Evolutionary conservation across 2,329 filamentous ascomycete species (phyloP), one percentile per base, ranked within the genome.

Genomic region (Fusarium ramigenum): DNA sequence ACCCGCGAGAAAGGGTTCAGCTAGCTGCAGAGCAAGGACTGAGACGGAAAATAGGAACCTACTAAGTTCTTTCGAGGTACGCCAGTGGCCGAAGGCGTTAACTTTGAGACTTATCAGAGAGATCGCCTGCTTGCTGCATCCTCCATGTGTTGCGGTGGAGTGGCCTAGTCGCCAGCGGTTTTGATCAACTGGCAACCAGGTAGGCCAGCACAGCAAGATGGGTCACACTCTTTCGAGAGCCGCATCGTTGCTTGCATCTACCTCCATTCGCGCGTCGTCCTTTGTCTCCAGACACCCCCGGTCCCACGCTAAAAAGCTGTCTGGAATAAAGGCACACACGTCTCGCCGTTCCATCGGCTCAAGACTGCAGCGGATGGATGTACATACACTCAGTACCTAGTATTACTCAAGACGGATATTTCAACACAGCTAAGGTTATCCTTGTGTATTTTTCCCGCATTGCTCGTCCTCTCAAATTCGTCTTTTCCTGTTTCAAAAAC

Each of bases 171-270:
- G 87, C 86, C 78, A 87, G 85, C 86, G 85, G 83, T 84, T 88
- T 87, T 86, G 86, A 90, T 91, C 88, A 91, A 95, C 92, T 96
- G 93, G 93, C 89, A 89, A 90, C 87, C 88, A 92, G 87, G 87
- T 86, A 91, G 92, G 94, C 94, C 94, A 97, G 88, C 94, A 93
- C 94, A 97, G 95, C 93, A 93, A 86, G 85, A 90, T 89, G 88
- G 89, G 89, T 90, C 89, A 88, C 88, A 89, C 88, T 87, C 83
- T 87, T 78, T 79, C 70, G 86, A 90, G 88, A 90, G 89, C 89
- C 89, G 89, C 89, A 91, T 89, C 84, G 85, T 83, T 82, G 87
- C 87, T 85, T 89, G 88, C 87, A 86, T 89, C 85, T 88, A 76
- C 79, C 76, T 81, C 79, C 70, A 80, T 81, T 80, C 79, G 76